Base-by-base conservation (phyloP, 192 early-diverging fungal genomes). In the Entophlyctis luteolus region DNA sequence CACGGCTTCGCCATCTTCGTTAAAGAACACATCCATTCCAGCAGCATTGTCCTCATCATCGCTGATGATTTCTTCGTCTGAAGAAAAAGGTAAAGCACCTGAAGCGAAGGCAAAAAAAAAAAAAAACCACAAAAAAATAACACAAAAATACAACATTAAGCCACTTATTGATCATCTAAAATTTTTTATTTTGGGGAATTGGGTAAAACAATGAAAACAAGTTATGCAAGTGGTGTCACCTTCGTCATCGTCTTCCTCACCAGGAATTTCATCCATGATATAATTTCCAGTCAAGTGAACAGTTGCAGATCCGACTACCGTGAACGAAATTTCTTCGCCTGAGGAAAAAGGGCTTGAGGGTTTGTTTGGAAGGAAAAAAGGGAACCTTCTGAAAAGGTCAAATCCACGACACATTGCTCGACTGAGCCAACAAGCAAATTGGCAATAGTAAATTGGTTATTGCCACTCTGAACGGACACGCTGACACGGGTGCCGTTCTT, bases 371-470 rank as follows among this genome's bases (percentile, higher is more conserved):
- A 55, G 18, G 6, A 35, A 59, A 28, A 62, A 22, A 33, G 10
- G 52, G 27, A 18, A 53, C 75, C 81, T 67, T 79, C 81, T 49
- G 65, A 45, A 62, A 75, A 70, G 48, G 54, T 47, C 5, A 81
- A 33, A 53, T 93, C 90, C 54, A 97, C 73, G 1, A 59, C 32
- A 77, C 91, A 88, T 75, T 93, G 90, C 68, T 97, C 90, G 47
- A 83, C 78, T 65, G 84, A 77, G 48, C 87, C 92, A 10, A 89
- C 83, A 12, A 81, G 88, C 70, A 97, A 72, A 25, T 90, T 86
- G 77, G 93, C 94, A 46, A 95, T 79, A 1, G 87, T 84, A 78
- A 89, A 94, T 18, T 81, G 77, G 69, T 85, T 84, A 35, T 85
- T 80, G 50, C 91, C 84, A 34, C 88, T 83, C 3, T 79, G 86